Base-by-base conservation (phyloP, 169 alveolate species). In the Plasmodium vivax region DNA sequence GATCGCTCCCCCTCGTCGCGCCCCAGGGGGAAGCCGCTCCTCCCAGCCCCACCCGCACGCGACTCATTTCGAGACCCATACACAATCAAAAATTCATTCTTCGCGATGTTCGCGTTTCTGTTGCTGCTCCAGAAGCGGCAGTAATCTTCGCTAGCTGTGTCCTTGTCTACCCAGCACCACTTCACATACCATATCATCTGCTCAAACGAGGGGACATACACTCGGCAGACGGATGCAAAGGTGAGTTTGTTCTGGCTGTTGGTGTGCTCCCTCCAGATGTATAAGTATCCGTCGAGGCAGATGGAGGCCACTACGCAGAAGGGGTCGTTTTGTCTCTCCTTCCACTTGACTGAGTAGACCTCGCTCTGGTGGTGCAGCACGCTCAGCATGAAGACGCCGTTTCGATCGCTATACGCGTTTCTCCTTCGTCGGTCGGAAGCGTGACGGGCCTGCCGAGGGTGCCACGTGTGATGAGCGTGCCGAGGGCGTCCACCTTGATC, bases 101-200 rank as follows among this genome's bases (percentile, higher is more conserved):
- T 92, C 27, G 83, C 23, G 7, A 82, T 30, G 32, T 62, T 92
- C 36, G 83, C 56, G 32, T 72, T 72, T 51, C 41, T 87, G 43
- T 58, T 87, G 47, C 58, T 87, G 19, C 83, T 19, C n/a, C 14
- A 27, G 14, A 75, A n/a, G 19, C 47, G 62, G 14, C 32, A 90
- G 74, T 43, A 41, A n/a, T 90, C 30, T 19, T 77, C 45, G 19
- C 83, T 43, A 27, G 56, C 10, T 0, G 83, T 83, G 16, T 82
- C 83, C 36, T 92, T 92, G 9, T 92, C 82, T 19, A 92, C 82
- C 95, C 95, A 92, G 30, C 84, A 71, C 95, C 95, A 92, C 43
- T 92, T 92, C 16, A 92, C 84, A 47, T 30, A 82, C 12, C 62
- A 7, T 10, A 92, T 27, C 51, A 81, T 71, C 4, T 47, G 38